Base-by-base conservation (phyloP, 176 grass and related monocot species). In the Rhynchospora pubera region DNA sequence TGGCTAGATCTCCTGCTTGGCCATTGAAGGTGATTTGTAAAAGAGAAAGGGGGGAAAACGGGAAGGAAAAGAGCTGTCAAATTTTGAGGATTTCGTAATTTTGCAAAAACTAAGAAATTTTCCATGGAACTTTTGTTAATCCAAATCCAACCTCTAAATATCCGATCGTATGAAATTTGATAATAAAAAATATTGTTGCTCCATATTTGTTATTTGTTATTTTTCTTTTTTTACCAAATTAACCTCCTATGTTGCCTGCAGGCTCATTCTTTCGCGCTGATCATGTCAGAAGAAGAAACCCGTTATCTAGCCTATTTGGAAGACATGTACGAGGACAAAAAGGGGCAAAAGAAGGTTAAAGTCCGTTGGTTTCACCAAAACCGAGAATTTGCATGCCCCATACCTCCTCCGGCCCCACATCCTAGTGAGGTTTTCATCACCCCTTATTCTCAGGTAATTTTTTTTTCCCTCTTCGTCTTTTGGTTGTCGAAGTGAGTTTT, bases 281-380 rank as follows among this genome's bases (percentile, higher is more conserved):
- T 99, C 58, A 89, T 93, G 93, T 93, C 93, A 19, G 97, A 99
- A 88, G 92, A 95, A 77, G 93, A 88, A 86, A 96, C 77, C 78
- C 89, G 87, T 14, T 90, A 99, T 87, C 92, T 99, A 66, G 97
- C 97, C 58, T 99, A 99, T 79, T 91, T 99, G 83, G 97, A 99
- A 90, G 97, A 99, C 85, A 96, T 99, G 97, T 99, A 99, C 77
- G 97, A 99, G 83, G 91, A 99, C 79, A 99, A 93, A 80, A 99
- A 95, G 55, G 97, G 97, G 44, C 89, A 85, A 77, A 99, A 99
- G 86, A 99, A 99, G 84, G 93, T 93, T 89, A 99, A 93, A 95
- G 97, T 93, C 61, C 84, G 93, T 85, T 99, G 97, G 97, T 99
- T 99, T 91, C 93, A 99, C 84, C 89, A 96, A 83, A 93, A 99